Conservation (phyloP, 1,284 basidiomycete species). For the Malassezia nana region DNA sequence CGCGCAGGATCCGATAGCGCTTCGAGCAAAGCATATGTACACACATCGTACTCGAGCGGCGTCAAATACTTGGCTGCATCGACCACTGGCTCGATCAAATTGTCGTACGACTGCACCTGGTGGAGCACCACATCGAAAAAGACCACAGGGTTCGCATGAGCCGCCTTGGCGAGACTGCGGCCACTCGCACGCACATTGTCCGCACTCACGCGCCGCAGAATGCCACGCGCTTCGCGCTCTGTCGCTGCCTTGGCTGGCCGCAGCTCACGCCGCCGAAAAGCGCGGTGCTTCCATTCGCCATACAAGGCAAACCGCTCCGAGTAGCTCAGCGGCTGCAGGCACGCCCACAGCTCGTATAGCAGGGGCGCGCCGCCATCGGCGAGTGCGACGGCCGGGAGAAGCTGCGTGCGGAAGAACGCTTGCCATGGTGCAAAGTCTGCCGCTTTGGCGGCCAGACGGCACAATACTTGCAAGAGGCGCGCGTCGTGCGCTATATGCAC, state of each 20-base stretch:
- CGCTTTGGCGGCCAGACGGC: conserved; percentile 21
- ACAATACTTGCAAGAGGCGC: conserved; percentile 34
- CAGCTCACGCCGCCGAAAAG: conserved; percentile 51
- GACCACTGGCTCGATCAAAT: conserved; percentile 79
- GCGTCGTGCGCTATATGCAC: conserved; percentile 27
- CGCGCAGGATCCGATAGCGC: conserved; percentile 70
- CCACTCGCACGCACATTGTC: conserved; percentile 70
- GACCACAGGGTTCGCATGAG: conserved; percentile 83
- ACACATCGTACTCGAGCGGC: conserved; percentile 83
- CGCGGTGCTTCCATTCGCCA: conserved; percentile 80
- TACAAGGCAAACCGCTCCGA: conserved; percentile 77
- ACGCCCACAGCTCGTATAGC: conserved; percentile 46
- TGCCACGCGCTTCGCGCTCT: conserved; percentile 50
- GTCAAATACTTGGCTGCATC: conserved; percentile 82
- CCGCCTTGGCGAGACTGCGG: conserved; percentile 82
- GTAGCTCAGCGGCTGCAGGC: conserved; percentile 68
- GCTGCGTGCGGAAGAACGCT: conserved; percentile 64
- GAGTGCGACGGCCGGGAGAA: conserved; percentile 77
- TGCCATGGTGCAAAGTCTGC: conserved; percentile 58
- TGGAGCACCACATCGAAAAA: conserved; percentile 81
- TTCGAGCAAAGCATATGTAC: conserved; percentile 79
- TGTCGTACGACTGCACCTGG: conserved; percentile 95
- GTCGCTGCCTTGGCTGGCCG: conserved; percentile 52
- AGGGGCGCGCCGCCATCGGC: conserved; percentile 64
- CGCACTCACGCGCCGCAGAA: conserved; percentile 44